Conservation (phyloP, 1,139 yeast species). For the Zhuliangozyma blackwelliae region DNA sequence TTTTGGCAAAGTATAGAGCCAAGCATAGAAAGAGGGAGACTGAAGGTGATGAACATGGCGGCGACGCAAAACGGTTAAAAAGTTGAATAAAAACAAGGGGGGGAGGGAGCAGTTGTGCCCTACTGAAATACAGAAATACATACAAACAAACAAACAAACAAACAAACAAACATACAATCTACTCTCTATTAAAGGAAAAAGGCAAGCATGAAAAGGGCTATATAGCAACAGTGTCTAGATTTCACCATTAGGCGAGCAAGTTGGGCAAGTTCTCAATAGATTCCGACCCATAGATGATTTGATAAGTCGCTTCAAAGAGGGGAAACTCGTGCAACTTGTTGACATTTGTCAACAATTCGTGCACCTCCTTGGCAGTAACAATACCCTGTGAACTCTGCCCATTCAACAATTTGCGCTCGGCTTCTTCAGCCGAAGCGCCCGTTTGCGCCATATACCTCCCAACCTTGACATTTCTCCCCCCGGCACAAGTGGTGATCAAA, state of each 20-base stretch:
- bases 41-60: slow-evolving; percentile 4
- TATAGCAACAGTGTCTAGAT: no score
- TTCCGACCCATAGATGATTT: slow-evolving; percentile 40
- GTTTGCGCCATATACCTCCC: slow-evolving; percentile 47
- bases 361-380: slow-evolving; percentile 46
- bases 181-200: no score
- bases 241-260: slow-evolving; percentile 19
- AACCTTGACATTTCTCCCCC: slow-evolving; percentile 48
- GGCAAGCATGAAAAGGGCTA: no score
- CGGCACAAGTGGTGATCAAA: slow-evolving; percentile 46
- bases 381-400: slow-evolving; percentile 52
- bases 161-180: no score
- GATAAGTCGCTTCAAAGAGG: slow-evolving; percentile 46
- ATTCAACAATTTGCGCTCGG: slow-evolving; percentile 43
- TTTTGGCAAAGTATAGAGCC: slow-evolving; percentile 47
- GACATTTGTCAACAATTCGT: slow-evolving; percentile 37
- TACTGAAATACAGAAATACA: no score
- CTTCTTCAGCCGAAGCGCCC: slow-evolving; percentile 38
- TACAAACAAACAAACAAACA: no score
- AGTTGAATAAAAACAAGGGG: slow-evolving; percentile 4
- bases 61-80: not conserved
- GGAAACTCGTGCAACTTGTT: slow-evolving; percentile 36
- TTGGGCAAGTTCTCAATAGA: slow-evolving; percentile 40
- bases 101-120: slow-evolving; percentile 1
- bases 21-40: slow-evolving; percentile 29